phyloP scores from a whole-genome alignment of 1,139 yeast genomes.

The Saccharomyces hybrid region DNA sequence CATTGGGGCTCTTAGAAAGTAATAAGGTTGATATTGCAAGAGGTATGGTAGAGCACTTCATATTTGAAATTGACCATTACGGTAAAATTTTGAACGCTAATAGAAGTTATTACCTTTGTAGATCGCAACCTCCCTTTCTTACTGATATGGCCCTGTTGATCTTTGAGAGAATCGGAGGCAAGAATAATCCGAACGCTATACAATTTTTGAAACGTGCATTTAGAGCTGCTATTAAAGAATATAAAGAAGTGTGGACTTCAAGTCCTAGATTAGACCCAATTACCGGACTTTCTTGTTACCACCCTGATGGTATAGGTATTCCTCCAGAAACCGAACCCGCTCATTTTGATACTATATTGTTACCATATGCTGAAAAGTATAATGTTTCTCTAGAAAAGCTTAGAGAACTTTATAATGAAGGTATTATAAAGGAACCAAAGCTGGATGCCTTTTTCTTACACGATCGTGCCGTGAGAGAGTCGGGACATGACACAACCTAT shows the following conservation, averaged over 20 bases:
- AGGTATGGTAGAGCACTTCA: slow-evolving; percentile 90
- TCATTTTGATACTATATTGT: slow-evolving; percentile 70
- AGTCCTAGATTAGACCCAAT: slow-evolving; percentile 66
- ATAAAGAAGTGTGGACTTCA: slow-evolving; percentile 70
- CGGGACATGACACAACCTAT: slow-evolving; percentile 93
- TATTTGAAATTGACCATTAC: slow-evolving; percentile 81
- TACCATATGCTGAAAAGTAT: slow-evolving; percentile 63
- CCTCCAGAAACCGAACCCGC: slow-evolving; percentile 96
- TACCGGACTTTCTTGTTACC: slow-evolving; percentile 86
- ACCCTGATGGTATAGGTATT: slow-evolving; percentile 82
- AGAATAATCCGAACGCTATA: slow-evolving; percentile 39
- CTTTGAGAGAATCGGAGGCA: slow-evolving; percentile 51
- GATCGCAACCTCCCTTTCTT: slow-evolving; percentile 94
- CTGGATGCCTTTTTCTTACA: slow-evolving; percentile 85
- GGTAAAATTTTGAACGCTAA: slow-evolving; percentile 93
- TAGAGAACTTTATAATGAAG: slow-evolving; percentile 59
- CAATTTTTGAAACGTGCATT: slow-evolving; percentile 61
- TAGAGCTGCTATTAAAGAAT: slow-evolving; percentile 80
- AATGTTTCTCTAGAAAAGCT: slow-evolving; percentile 60
- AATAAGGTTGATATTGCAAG: slow-evolving; percentile 65
- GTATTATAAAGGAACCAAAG: slow-evolving; percentile 63
- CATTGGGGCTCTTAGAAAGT: slow-evolving; percentile 65
- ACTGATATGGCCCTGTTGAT: slow-evolving; percentile 84
- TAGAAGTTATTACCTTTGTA: slow-evolving; percentile 79
- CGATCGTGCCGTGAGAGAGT: slow-evolving; percentile 92